A percentile compares a stretch with the other conserved stretches of the same genome.
Evolutionary conservation across 2,329 filamentous ascomycete species (phyloP).

Genomic region (Mycogone perniciosa): DNA sequence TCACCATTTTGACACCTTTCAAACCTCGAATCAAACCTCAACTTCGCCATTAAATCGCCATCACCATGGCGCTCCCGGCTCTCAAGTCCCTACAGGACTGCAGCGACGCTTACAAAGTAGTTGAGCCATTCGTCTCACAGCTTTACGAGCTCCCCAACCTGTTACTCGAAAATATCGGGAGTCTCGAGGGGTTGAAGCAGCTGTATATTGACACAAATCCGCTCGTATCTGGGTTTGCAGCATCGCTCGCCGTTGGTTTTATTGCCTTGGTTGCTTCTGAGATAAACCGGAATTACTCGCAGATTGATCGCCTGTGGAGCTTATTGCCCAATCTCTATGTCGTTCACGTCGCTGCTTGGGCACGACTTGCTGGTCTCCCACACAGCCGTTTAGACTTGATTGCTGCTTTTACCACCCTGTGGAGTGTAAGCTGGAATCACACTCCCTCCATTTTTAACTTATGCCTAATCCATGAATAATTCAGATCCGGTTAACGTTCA

Average conservation of each 20-base stretch:
- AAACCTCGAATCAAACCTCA: background rate
- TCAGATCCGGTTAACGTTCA: slow-evolving; percentile 81
- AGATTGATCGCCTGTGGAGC: slow-evolving; percentile 90
- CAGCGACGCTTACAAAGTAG: slow-evolving; percentile 66
- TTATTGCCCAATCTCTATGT: slow-evolving; percentile 83
- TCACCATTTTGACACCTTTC: background rate
- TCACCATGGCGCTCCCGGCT: slow-evolving; percentile 62
- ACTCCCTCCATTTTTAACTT: background rate
- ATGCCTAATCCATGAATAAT: slow-evolving; percentile 1
- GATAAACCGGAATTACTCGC: slow-evolving; percentile 90
- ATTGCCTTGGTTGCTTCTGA: slow-evolving; percentile 73
- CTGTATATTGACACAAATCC: slow-evolving; percentile 85
- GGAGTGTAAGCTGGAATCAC: slow-evolving; percentile 59
- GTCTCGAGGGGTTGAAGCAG: slow-evolving; percentile 55
- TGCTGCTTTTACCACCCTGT: slow-evolving; percentile 62
- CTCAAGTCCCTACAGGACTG: slow-evolving; percentile 67
- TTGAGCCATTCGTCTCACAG: slow-evolving; percentile 68
- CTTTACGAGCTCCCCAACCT: slow-evolving; percentile 63
- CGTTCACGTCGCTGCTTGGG: slow-evolving; percentile 77
- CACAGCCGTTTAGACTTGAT: slow-evolving; percentile 67
- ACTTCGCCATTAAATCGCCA: background rate
- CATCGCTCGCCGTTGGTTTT: slow-evolving; percentile 63
- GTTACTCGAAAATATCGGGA: slow-evolving; percentile 53
- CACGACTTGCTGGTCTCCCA: slow-evolving; percentile 64
- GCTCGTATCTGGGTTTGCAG: slow-evolving; percentile 65